Evolutionary conservation across 2,329 filamentous ascomycete species (phyloP).

Genomic region (Claviceps humidiphila): DNA sequence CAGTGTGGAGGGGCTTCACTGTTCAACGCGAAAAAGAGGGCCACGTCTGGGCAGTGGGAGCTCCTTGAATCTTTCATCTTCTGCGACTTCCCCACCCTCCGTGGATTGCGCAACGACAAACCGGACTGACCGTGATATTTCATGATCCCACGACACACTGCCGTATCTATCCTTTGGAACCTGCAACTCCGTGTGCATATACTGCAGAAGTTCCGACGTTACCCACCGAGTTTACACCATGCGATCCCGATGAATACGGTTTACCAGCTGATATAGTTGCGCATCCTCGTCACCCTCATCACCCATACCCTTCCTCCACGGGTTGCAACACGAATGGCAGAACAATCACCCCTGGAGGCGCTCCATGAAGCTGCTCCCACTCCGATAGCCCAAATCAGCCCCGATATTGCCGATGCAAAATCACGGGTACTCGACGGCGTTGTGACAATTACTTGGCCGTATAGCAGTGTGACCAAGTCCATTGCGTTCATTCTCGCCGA

Average conservation of each 20-base stretch:
- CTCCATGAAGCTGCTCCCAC: constrained; percentile 24
- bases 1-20: too few species aligned
- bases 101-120: not conserved
- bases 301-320: not conserved
- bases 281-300: not conserved
- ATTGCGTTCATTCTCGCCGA: constrained; percentile 75
- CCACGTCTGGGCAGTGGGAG: too few species aligned
- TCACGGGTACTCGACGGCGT: constrained; percentile 48
- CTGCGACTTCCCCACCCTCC: too few species aligned
- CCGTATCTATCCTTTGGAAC: not conserved
- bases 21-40: too few species aligned
- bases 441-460: constrained; percentile 84
- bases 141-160: too few species aligned
- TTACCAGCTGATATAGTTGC: not conserved
- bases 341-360: constrained; percentile 10
- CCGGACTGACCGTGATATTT: not conserved
- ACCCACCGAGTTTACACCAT: not conserved
- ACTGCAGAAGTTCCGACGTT: not conserved
- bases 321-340: constrained; percentile 11
- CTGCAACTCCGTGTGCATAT: not conserved
- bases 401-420: constrained; percentile 28
- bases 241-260: not conserved
- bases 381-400: constrained; percentile 42
- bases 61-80: too few species aligned
- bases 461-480: constrained; percentile 61